A percentile compares a stretch with the other conserved stretches of the same genome.
These are phyloP conservation scores for Inga laurina DNA, from an alignment of 306 rosid species.

Conservation along the genomic window DNA sequence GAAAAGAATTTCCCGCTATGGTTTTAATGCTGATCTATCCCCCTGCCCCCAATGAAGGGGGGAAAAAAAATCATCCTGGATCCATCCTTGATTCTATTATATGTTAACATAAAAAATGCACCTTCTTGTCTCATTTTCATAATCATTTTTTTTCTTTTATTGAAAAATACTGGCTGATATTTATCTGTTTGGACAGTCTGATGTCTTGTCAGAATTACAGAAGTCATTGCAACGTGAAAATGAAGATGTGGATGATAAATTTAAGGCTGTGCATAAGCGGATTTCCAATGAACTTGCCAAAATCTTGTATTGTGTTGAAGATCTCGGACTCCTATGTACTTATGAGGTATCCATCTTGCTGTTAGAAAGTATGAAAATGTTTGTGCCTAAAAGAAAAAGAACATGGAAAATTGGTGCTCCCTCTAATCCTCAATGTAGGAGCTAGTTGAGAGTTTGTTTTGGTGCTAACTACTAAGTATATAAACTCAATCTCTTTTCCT, in stretches of 20 bases:
- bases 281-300: constrained; percentile 61
- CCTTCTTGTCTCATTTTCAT: neutral
- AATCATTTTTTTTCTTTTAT: constrained; percentile 14
- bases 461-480: neutral
- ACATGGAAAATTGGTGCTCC: neutral
- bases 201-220: constrained; percentile 53
- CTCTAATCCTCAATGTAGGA: neutral
- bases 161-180: constrained; percentile 27
- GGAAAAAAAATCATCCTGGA: neutral
- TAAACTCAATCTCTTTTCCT: neutral
- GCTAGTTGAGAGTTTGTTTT: neutral
- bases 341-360: constrained; percentile 69
- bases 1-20: neutral
- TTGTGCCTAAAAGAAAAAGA: constrained; percentile 7
- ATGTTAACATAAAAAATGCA: constrained; percentile 9
- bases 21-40: neutral
- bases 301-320: constrained; percentile 74
- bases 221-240: constrained; percentile 40
- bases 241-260: constrained; percentile 50
- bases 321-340: constrained; percentile 84
- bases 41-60: neutral
- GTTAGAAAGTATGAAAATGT: neutral
- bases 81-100: neutral
- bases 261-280: constrained; percentile 53
- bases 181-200: constrained; percentile 57